phyloP scores from a whole-genome alignment of 495 filamentous ascomycete species.

The Lineolata rhizophorae region DNA sequence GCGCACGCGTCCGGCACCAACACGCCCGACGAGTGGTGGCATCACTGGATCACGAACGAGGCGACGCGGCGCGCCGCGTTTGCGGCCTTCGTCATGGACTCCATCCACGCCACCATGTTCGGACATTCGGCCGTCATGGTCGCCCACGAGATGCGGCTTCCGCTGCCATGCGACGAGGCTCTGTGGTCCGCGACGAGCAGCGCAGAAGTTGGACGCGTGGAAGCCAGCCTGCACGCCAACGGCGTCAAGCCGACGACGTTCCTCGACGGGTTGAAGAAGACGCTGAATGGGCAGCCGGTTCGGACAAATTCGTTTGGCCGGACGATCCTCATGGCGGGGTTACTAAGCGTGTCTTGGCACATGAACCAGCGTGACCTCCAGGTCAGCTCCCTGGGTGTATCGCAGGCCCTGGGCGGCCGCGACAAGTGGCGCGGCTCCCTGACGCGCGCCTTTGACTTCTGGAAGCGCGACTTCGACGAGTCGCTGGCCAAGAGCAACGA shows the following conservation, averaged over 20 bases:
- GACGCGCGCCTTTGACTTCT: constrained; percentile 79
- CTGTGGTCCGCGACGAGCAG: constrained; percentile 85
- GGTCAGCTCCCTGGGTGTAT: constrained; percentile 63
- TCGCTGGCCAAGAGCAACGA: constrained; percentile 33
- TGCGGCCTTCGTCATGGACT: constrained; percentile 87
- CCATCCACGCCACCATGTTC: constrained; percentile 95
- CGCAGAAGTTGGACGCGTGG: constrained; percentile 69
- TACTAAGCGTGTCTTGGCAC: constrained; percentile 90
- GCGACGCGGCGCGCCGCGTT: constrained; percentile 79
- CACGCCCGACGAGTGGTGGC: constrained; percentile 80
- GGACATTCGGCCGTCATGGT: constrained; percentile 95
- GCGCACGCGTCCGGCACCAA: constrained; percentile 1
- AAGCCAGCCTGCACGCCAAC: constrained; percentile 58
- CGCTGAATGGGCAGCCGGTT: constrained; percentile 67
- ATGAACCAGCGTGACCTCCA: constrained; percentile 95
- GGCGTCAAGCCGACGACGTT: constrained; percentile 77
- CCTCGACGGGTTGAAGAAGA: constrained; percentile 76
- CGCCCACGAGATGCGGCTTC: constrained; percentile 81
- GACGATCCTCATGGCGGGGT: constrained; percentile 85
- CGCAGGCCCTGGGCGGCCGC: constrained; percentile 61
- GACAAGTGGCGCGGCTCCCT: constrained; percentile 85
- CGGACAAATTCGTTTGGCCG: constrained; percentile 87
- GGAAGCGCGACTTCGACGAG: constrained; percentile 85
- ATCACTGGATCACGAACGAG: constrained; percentile 89
- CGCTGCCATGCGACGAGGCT: constrained; percentile 81